Conservation (phyloP, 352 stramenopile genomes). For the Phytophthora lateralis region DNA sequence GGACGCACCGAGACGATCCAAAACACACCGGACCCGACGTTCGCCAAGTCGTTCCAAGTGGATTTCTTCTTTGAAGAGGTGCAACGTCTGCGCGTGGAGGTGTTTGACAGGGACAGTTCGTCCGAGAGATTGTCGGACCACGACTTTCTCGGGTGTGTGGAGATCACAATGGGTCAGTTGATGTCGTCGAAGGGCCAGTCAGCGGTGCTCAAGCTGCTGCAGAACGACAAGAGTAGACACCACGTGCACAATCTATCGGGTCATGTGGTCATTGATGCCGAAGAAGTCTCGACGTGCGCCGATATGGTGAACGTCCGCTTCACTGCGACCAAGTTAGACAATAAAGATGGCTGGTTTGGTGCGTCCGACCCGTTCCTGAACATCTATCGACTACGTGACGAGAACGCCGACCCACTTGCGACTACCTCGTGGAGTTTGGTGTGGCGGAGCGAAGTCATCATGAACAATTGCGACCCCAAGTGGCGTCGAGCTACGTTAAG, state of each 20-base stretch:
- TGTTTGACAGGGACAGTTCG: conserved; percentile 78
- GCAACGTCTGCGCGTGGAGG: conserved; percentile 76
- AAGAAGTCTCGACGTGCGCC: conserved; percentile 70
- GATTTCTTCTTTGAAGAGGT: conserved; percentile 87
- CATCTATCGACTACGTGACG: conserved; percentile 67
- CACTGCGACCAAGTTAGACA: conserved; percentile 67
- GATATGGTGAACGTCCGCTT: conserved; percentile 73
- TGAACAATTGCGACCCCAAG: conserved; percentile 70
- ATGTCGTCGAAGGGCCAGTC: conserved; percentile 71
- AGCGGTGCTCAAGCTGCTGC: conserved; percentile 58
- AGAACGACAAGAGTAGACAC: conserved; percentile 42
- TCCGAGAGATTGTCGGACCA: conserved; percentile 65
- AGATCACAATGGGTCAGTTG: conserved; percentile 80
- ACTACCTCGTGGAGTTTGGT: conserved; percentile 64
- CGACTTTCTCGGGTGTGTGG: conserved; percentile 78
- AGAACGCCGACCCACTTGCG: conserved; percentile 39
- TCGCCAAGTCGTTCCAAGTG: conserved; percentile 71
- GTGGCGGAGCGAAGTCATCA: conserved; percentile 69
- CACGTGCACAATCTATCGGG: conserved; percentile 55
- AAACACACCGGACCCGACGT: conserved; percentile 71
- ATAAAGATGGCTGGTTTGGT: conserved; percentile 84
- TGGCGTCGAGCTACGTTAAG: conserved; percentile 63
- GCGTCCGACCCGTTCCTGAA: conserved; percentile 79
- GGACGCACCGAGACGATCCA: conserved; percentile 79
- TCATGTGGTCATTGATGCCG: conserved; percentile 68